A percentile compares a stretch with the other conserved stretches of the same genome.
Conservation (phyloP, 1,284 basidiomycete genomes). For the Leccinum subfulvum region DNA sequence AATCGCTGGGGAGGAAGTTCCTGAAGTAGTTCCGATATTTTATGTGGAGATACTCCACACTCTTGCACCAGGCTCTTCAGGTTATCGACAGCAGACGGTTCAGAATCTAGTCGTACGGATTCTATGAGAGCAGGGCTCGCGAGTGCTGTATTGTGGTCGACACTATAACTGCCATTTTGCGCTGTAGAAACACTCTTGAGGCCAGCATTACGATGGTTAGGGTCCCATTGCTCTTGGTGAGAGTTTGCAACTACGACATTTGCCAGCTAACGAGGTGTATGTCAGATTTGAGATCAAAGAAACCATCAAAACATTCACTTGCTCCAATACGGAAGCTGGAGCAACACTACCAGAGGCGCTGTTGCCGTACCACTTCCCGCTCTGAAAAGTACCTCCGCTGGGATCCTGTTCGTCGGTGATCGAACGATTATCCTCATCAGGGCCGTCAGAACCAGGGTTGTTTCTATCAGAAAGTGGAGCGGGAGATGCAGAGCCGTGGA, state of each 20-base stretch:
- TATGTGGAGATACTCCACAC: slow-evolving; percentile 86
- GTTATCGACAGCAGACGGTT: slow-evolving; percentile 74
- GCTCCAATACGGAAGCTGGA: slow-evolving; percentile 72
- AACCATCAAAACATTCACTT: slow-evolving; percentile 45
- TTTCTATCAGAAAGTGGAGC: slow-evolving; percentile 36
- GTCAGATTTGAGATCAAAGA: slow-evolving; percentile 17
- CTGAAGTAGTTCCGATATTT: slow-evolving; percentile 84
- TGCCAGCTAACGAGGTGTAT: slow-evolving; percentile 46
- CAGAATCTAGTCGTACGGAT: slow-evolving; percentile 51
- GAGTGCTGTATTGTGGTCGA: slow-evolving; percentile 30
- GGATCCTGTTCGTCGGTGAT: slow-evolving; percentile 72
- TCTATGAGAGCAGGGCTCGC: slow-evolving; percentile 38
- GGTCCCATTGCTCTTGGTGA: slow-evolving; percentile 33
- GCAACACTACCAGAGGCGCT: slow-evolving; percentile 77
- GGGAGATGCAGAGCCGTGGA: slow-evolving; percentile 39
- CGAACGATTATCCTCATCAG: slow-evolving; percentile 63
- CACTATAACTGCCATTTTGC: slow-evolving; percentile 27
- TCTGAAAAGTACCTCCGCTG: slow-evolving; percentile 72
- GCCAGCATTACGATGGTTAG: slow-evolving; percentile 13
- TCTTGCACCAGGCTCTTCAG: slow-evolving; percentile 82
- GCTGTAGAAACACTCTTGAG: slow-evolving; percentile 9
- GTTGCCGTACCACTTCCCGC: slow-evolving; percentile 81
- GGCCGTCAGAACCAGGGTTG: slow-evolving; percentile 44
- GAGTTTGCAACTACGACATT: slow-evolving; percentile 49
- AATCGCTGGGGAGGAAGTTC: slow-evolving; percentile 79